A percentile compares a stretch with the other conserved stretches of the same genome.
Evolutionary conservation across 139 green algal genomes (phyloP).

Genomic region (Chloropicon primus): DNA sequence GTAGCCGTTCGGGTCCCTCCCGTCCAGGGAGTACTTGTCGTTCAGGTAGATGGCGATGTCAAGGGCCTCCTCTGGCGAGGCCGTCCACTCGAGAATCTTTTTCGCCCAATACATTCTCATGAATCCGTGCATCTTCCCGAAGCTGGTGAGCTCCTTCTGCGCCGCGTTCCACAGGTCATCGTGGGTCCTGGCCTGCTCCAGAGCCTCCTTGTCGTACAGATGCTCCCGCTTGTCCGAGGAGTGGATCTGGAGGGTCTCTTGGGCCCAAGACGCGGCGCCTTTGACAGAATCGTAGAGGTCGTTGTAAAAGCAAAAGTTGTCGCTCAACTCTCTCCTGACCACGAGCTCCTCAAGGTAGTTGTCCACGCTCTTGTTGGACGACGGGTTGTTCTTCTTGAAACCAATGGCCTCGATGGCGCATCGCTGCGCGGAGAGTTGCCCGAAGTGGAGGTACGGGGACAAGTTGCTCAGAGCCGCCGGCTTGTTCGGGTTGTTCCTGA

Average conservation of each 20-base stretch:
- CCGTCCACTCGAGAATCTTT: slow-evolving; percentile 95
- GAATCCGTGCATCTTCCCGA: slow-evolving; percentile 96
- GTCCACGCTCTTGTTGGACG: slow-evolving; percentile 47
- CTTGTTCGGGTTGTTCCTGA: background rate
- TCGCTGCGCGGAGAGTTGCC: slow-evolving; percentile 60
- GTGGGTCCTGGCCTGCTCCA: slow-evolving; percentile 75
- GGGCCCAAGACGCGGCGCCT: slow-evolving; percentile 63
- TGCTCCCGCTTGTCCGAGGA: slow-evolving; percentile 19
- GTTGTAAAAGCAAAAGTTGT: slow-evolving; percentile 88
- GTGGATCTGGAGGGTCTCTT: slow-evolving; percentile 59
- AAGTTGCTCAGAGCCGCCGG: slow-evolving; percentile 54
- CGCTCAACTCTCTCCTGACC: slow-evolving; percentile 73
- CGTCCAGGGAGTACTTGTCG: slow-evolving; percentile 72
- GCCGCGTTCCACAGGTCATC: slow-evolving; percentile 59
- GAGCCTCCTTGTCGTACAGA: slow-evolving; percentile 44
- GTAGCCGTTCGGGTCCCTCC: slow-evolving; percentile 72
- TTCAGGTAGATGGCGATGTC: slow-evolving; percentile 73
- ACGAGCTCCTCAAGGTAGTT: slow-evolving; percentile 88
- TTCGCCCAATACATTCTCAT: slow-evolving; percentile 98
- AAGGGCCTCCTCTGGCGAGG: slow-evolving; percentile 60
- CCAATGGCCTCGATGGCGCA: slow-evolving; percentile 59
- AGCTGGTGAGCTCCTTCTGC: slow-evolving; percentile 76
- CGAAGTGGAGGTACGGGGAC: slow-evolving; percentile 86
- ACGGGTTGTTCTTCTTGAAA: background rate
- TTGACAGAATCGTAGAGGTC: slow-evolving; percentile 73